Percentiles rank a stretch among this genome's conserved stretches.
Conservation (phyloP, 306 rosid genomes). For the Prosopis cineraria region DNA sequence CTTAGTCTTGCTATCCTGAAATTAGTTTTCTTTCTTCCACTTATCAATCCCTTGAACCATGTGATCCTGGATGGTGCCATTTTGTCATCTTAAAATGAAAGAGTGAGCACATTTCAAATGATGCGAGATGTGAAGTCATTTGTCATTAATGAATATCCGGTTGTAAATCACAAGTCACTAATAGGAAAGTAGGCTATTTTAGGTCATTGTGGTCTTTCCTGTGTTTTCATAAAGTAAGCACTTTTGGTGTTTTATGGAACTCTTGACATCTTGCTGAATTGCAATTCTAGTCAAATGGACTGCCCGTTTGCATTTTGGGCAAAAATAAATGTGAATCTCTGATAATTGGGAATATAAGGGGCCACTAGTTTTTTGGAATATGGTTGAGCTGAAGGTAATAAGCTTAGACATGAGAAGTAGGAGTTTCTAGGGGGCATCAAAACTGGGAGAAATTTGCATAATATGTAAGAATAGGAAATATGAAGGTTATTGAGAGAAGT, state of each 20-base stretch:
- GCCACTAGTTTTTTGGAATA: background rate
- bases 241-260: slow-evolving; percentile 2
- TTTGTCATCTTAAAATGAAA: background rate
- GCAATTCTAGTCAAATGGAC: slow-evolving; percentile 19
- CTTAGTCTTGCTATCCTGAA: background rate
- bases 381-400: slow-evolving; percentile 19
- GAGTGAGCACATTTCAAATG: slow-evolving; percentile 2
- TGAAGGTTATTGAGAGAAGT: background rate
- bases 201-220: background rate
- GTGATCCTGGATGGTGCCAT: slow-evolving; percentile 1
- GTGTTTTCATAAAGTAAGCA: slow-evolving; percentile 6
- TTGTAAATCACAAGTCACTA: background rate
- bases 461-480: background rate
- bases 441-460: slow-evolving; percentile 19
- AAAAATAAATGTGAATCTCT: slow-evolving; percentile 4
- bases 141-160: slow-evolving; percentile 20
- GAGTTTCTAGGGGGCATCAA: slow-evolving; percentile 9
- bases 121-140: background rate
- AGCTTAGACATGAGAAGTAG: slow-evolving; percentile 7
- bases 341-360: background rate
- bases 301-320: background rate
- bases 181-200: slow-evolving; percentile 19
- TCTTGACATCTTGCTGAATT: background rate
- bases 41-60: background rate
- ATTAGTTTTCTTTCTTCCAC: slow-evolving; percentile 8